Evolutionary conservation across 129 eudicot species (phyloP).

Genomic region (Flaveria bidentis): DNA sequence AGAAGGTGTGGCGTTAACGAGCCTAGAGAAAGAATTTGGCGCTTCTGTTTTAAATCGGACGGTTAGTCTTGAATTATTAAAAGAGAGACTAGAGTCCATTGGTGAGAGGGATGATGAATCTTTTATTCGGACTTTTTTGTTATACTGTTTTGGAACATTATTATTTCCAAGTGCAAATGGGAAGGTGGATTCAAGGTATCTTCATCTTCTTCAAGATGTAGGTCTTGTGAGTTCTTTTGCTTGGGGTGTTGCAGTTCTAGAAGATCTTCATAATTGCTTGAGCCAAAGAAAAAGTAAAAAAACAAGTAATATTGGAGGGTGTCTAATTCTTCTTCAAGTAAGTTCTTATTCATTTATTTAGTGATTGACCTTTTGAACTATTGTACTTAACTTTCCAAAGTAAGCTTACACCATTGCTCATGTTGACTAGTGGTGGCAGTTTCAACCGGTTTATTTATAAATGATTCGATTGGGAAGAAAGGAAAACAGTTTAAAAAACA

Average conservation of each 20-base stretch:
- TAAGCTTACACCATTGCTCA: neutral
- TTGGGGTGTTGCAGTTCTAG: constrained; percentile 66
- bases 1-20: constrained; percentile 33
- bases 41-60: constrained; percentile 38
- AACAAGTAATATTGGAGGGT: constrained; percentile 45
- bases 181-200: constrained; percentile 64
- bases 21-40: constrained; percentile 49
- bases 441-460: neutral
- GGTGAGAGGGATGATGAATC: constrained; percentile 46
- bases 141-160: constrained; percentile 60
- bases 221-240: constrained; percentile 41
- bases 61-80: constrained; percentile 39
- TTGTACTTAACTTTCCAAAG: neutral
- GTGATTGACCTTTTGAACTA: neutral
- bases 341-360: constrained; percentile 18
- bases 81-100: constrained; percentile 45
- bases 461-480: neutral
- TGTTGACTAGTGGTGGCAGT: neutral
- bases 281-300: constrained; percentile 40
- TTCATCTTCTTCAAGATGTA: constrained; percentile 45
- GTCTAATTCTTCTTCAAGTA: constrained; percentile 75
- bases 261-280: constrained; percentile 42
- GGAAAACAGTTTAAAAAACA: neutral
- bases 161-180: constrained; percentile 50
- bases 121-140: constrained; percentile 45